A percentile compares a stretch with the other conserved stretches of the same genome.
These are phyloP conservation scores for Aspergillus nanangensis DNA, from an alignment of 495 filamentous ascomycete species.

Conservation along the genomic window DNA sequence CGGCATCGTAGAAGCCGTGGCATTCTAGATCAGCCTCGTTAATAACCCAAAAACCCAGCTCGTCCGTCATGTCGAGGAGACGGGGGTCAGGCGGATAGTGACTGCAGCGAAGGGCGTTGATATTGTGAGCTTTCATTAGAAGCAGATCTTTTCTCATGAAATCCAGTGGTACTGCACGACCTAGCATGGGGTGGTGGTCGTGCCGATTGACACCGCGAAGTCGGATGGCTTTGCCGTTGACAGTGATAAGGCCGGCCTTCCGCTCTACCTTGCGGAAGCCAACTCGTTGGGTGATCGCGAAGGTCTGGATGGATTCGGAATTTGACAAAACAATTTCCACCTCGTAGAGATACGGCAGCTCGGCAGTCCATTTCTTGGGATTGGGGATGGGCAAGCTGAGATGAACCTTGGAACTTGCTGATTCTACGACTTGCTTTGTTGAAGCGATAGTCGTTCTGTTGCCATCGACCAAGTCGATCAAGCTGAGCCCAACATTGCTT, in stretches of 20 bases:
- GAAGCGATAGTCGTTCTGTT: too few relatives aligned
- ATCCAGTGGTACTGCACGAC: conserved; percentile 54
- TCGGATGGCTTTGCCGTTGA: conserved; percentile 54
- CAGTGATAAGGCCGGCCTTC: conserved; percentile 49
- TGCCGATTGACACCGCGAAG: conserved; percentile 61
- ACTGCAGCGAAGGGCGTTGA: conserved; percentile 60
- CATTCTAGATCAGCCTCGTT: conserved; percentile 71
- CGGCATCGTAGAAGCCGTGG: conserved; percentile 56
- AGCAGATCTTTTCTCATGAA: conserved; percentile 54
- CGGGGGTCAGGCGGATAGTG: conserved; percentile 57
- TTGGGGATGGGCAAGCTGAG: conserved; percentile 38
- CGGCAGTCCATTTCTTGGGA: conserved; percentile 62
- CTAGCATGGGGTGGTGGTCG: conserved; percentile 56
- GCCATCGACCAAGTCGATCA: conserved; percentile 31
- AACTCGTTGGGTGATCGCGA: conserved; percentile 47
- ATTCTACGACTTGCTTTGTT: neutral
- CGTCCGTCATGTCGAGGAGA: conserved; percentile 59
- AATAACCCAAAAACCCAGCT: conserved; percentile 66
- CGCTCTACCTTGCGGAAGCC: conserved; percentile 59
- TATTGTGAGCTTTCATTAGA: conserved; percentile 63
- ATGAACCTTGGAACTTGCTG: conserved; percentile 2
- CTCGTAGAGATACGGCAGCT: conserved; percentile 55
- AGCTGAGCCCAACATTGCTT: conserved; percentile 21
- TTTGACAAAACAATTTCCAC: conserved; percentile 30
- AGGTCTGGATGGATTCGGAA: conserved; percentile 15